Evolutionary conservation across 2,329 filamentous ascomycete species (phyloP).

Genomic region (Leptographium procerum): DNA sequence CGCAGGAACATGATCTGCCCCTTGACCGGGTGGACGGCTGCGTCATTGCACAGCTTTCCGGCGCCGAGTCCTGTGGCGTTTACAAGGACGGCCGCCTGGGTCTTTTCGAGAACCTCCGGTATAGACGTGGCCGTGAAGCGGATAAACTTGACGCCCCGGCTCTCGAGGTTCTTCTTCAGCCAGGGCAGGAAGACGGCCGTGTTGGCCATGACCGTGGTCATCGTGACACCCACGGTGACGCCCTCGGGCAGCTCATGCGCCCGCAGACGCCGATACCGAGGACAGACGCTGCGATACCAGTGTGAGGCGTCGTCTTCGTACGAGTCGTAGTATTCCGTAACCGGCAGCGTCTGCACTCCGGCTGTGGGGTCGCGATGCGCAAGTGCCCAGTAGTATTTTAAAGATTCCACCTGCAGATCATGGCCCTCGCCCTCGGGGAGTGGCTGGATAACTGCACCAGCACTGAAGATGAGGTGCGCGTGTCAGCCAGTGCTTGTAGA

Average conservation of each 20-base stretch:
- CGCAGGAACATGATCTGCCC: constrained; percentile 2
- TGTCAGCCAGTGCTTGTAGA: too few relatives aligned
- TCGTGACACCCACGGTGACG: not conserved
- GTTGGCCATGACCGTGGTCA: not conserved
- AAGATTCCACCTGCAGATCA: not conserved
- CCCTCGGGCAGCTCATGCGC: constrained; percentile 1
- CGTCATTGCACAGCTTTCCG: not conserved
- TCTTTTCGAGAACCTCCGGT: not conserved
- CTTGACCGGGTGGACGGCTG: not conserved
- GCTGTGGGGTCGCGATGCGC: constrained; percentile 1
- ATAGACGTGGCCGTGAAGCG: not conserved
- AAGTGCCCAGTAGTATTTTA: constrained; percentile 2
- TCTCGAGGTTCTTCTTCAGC: not conserved
- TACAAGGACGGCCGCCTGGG: not conserved
- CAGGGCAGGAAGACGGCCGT: not conserved
- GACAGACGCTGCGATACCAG: not conserved
- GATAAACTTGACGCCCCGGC: not conserved
- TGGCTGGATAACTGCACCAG: not conserved
- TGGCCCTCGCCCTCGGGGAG: not conserved
- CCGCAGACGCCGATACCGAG: not conserved
- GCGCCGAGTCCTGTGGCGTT: constrained; percentile 5
- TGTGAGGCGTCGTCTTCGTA: not conserved
- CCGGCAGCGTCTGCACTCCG: not conserved
- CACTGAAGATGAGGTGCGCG: too few relatives aligned
- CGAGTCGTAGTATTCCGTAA: constrained; percentile 2